A percentile compares a stretch with the other conserved stretches of the same genome.
Evolutionary conservation across 306 rosid species (phyloP).

Genomic region (barrel medic (Medicago truncatula)): MtrunA17r5.0-ANR NC_053042.1:53869501-53870000

Average conservation of each 20-base stretch:
- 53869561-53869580: slow-evolving; percentile 71
- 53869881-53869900: too few relatives aligned
- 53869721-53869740: slow-evolving; percentile 14
- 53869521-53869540: slow-evolving; percentile 66
- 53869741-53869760: slow-evolving; percentile 10
- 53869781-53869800: slow-evolving; percentile 6
- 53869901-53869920: too few relatives aligned
- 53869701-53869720: slow-evolving; percentile 18
- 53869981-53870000: too few relatives aligned
- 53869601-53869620: slow-evolving; percentile 27
- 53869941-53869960: too few relatives aligned
- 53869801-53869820: slow-evolving; percentile 10
- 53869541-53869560: slow-evolving; percentile 81
- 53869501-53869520: slow-evolving; percentile 80
- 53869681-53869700: slow-evolving; percentile 33
- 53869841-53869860: slow-evolving; percentile 8
- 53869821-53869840: slow-evolving; percentile 4
- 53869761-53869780: slow-evolving; percentile 21
- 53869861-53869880: neutral
- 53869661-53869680: slow-evolving; percentile 37
- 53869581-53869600: slow-evolving; percentile 70
- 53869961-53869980: too few relatives aligned
- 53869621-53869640: slow-evolving; percentile 15
- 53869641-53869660: slow-evolving; percentile 9
- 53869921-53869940: too few relatives aligned